These are phyloP conservation scores for Poa annua DNA, from an alignment of 176 grass and related monocot species.

Conservation along the genomic window DNA sequence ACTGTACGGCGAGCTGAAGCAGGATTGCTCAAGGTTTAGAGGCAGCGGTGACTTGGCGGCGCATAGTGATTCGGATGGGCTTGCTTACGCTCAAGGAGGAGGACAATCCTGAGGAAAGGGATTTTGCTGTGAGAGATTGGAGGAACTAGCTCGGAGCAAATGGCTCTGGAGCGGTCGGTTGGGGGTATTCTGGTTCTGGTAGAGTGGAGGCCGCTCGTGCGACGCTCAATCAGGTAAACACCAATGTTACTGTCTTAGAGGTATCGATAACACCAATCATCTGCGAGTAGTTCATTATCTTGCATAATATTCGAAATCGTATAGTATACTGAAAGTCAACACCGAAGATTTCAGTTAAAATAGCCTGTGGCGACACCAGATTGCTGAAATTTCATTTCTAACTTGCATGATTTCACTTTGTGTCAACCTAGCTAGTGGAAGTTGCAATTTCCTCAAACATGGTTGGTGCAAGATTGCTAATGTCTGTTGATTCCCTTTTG, in stretches of 20 bases:
- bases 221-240: slow-evolving; percentile 80
- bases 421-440: no score
- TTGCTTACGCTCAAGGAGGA: slow-evolving; percentile 56
- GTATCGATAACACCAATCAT: slow-evolving; percentile 27
- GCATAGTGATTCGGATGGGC: slow-evolving; percentile 64
- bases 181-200: slow-evolving; percentile 70
- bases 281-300: neutral
- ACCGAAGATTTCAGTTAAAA: neutral
- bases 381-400: no score
- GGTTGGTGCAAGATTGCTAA: neutral
- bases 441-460: neutral
- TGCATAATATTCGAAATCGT: neutral
- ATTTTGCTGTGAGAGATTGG: slow-evolving; percentile 54
- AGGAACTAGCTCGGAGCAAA: slow-evolving; percentile 62
- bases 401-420: neutral
- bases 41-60: slow-evolving; percentile 35
- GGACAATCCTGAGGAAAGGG: slow-evolving; percentile 47
- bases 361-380: neutral
- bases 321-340: neutral
- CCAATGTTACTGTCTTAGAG: slow-evolving; percentile 81
- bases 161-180: slow-evolving; percentile 69
- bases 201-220: slow-evolving; percentile 68
- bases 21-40: slow-evolving; percentile 44
- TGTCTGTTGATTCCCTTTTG: neutral
- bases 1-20: slow-evolving; percentile 62